phyloP scores from a whole-genome alignment of 345 rosid species.

The Linum usitatissimum region DNA sequence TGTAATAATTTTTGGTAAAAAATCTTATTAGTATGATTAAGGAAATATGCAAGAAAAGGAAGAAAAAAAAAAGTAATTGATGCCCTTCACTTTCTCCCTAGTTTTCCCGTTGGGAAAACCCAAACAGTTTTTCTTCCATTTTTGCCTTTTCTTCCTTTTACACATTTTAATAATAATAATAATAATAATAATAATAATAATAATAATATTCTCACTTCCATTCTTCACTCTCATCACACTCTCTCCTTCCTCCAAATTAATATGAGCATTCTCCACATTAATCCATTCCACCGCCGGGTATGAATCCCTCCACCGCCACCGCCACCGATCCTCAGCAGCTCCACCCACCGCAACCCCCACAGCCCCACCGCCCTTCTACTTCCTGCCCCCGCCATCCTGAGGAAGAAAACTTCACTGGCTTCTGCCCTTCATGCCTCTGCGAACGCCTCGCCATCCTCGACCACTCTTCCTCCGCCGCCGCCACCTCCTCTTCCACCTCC shows the following conservation, averaged over 20 bases:
- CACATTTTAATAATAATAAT: too few relatives aligned
- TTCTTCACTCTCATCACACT: constrained; percentile 5
- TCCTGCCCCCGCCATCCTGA: constrained; percentile 88
- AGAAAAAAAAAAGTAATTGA: too few relatives aligned
- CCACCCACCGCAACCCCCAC: constrained; percentile 66
- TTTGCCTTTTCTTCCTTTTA: background rate
- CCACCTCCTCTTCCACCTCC: constrained; percentile 36
- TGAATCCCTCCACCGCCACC: constrained; percentile 70
- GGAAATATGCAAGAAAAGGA: too few relatives aligned
- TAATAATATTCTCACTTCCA: background rate
- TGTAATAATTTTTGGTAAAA: too few relatives aligned
- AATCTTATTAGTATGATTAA: too few relatives aligned
- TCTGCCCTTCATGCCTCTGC: constrained; percentile 95
- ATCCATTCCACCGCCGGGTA: constrained; percentile 40
- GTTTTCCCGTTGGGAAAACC: too few relatives aligned
- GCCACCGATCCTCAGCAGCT: constrained; percentile 47
- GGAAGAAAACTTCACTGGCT: constrained; percentile 66
- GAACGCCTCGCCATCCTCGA: constrained; percentile 83
- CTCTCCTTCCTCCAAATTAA: constrained; percentile 12
- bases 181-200: background rate
- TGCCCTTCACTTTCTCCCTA: too few relatives aligned
- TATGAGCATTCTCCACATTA: constrained; percentile 55
- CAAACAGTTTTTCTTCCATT: constrained; percentile 7
- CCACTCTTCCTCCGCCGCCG: constrained; percentile 27
- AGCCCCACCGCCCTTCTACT: constrained; percentile 73